These are phyloP conservation scores for Coemansia sp. DNA, from an alignment of 192 early-diverging fungal species.

Conservation along the genomic window DNA sequence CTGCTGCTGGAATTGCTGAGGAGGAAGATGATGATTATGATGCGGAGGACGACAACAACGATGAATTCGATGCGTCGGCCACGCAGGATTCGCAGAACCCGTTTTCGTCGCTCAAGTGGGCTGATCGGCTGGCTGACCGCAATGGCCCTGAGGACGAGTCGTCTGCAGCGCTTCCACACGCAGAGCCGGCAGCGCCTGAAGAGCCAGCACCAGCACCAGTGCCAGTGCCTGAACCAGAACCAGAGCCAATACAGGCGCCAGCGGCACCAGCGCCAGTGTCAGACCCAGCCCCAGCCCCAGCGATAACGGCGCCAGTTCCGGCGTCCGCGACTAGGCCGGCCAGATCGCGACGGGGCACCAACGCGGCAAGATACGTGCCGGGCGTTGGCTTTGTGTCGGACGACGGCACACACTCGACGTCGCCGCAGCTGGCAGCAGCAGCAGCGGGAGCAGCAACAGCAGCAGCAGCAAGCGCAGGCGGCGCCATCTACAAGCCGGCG, in stretches of 20 bases:
- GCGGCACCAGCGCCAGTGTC: constrained; percentile 3
- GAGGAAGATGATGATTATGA: constrained; percentile 22
- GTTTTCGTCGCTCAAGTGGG: constrained; percentile 42
- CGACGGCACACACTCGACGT: constrained; percentile 44
- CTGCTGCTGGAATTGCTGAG: constrained; percentile 12
- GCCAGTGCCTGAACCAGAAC: neutral
- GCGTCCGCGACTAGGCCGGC: constrained; percentile 2
- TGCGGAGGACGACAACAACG: constrained; percentile 13
- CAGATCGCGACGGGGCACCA: constrained; percentile 38
- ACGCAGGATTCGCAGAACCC: constrained; percentile 37
- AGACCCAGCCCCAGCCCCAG: neutral
- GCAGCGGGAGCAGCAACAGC: too few relatives aligned
- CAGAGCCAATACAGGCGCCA: neutral
- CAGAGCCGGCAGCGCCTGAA: neutral
- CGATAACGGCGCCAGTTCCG: neutral
- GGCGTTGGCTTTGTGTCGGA: constrained; percentile 52
- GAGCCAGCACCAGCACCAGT: constrained; percentile 7
- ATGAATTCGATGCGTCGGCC: neutral
- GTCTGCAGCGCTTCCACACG: constrained; percentile 1
- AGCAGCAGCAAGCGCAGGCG: neutral
- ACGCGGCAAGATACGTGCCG: constrained; percentile 51
- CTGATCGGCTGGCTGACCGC: constrained; percentile 6
- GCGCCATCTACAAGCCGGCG: constrained; percentile 5
- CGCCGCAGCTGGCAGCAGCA: constrained; percentile 27
- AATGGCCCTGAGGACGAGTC: neutral